These are phyloP conservation scores for Diddensiella transvaalensis DNA, from an alignment of 805 yeast species.

Conservation along the genomic window DNA sequence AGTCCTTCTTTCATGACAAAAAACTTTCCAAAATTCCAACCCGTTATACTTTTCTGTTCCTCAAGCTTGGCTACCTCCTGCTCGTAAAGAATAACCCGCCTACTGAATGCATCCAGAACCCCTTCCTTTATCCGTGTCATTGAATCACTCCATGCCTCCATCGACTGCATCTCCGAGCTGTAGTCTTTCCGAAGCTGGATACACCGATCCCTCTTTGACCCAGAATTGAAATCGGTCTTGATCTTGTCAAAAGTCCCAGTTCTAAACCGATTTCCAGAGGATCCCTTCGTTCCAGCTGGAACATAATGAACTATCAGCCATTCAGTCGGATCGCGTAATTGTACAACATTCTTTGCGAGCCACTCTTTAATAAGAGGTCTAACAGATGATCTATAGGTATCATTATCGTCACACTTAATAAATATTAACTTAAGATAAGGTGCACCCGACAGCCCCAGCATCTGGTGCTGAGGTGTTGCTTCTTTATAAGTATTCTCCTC, in stretches of 20 bases:
- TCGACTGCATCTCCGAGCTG: conserved; percentile 17
- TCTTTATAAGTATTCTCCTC: conserved; percentile 51
- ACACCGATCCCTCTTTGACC: conserved; percentile 36
- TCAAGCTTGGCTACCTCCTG: conserved; percentile 39
- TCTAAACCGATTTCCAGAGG: conserved; percentile 38
- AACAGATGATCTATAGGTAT: conserved; percentile 71
- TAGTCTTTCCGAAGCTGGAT: conserved; percentile 28
- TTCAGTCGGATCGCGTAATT: conserved; percentile 46
- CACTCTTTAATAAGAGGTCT: conserved; percentile 82
- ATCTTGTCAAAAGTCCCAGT: conserved; percentile 53
- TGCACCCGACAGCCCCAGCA: conserved; percentile 39
- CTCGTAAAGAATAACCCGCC: conserved; percentile 42
- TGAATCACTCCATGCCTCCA: conserved; percentile 50
- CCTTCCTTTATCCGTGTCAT: conserved; percentile 45
- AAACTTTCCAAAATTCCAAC: conserved; percentile 45
- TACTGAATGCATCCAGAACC: conserved; percentile 50
- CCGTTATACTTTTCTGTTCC: conserved; percentile 34
- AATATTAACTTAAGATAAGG: conserved; percentile 68
- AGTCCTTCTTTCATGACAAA: conserved; percentile 48
- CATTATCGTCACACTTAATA: conserved; percentile 61
- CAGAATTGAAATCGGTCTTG: conserved; percentile 46
- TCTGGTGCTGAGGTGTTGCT: conserved; percentile 34
- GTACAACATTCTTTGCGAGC: conserved; percentile 48
- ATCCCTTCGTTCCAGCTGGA: conserved; percentile 36
- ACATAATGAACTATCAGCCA: conserved; percentile 60